Percentiles rank a stretch among this genome's conserved stretches.
Evolutionary conservation across 1,139 yeast species (phyloP).

Genomic region (Petasospora rhodanensis): DNA sequence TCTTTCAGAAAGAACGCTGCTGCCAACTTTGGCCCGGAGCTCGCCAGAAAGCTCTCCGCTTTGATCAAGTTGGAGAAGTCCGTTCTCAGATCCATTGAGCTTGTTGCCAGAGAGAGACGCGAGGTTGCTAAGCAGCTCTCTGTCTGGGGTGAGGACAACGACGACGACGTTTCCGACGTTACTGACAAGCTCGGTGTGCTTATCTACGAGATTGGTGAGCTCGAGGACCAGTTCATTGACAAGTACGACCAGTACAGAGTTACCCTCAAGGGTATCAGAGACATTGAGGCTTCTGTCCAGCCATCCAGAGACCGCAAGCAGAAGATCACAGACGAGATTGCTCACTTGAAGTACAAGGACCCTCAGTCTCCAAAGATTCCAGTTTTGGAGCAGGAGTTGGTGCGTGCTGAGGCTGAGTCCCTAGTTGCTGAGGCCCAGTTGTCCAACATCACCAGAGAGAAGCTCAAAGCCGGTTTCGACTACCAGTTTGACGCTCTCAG

Average conservation of each 20-base stretch:
- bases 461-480: slow-evolving; percentile 78
- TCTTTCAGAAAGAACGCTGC: slow-evolving; percentile 68
- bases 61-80: slow-evolving; percentile 80
- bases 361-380: slow-evolving; percentile 80
- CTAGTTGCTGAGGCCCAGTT: slow-evolving; percentile 89
- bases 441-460: slow-evolving; percentile 82
- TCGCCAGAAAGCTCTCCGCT: slow-evolving; percentile 70
- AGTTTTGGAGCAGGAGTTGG: slow-evolving; percentile 81
- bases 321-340: slow-evolving; percentile 80
- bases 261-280: slow-evolving; percentile 74
- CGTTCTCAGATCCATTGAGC: slow-evolving; percentile 73
- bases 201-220: slow-evolving; percentile 77
- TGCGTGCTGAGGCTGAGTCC: slow-evolving; percentile 87
- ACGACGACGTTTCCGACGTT: slow-evolving; percentile 79
- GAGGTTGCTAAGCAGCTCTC: slow-evolving; percentile 82
- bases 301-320: slow-evolving; percentile 85
- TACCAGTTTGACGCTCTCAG: slow-evolving; percentile 80
- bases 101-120: slow-evolving; percentile 73
- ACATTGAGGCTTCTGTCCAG: slow-evolving; percentile 83
- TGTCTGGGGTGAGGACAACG: slow-evolving; percentile 81
- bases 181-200: slow-evolving; percentile 84
- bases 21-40: slow-evolving; percentile 73
- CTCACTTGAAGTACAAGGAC: slow-evolving; percentile 76
- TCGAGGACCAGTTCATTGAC: slow-evolving; percentile 84
- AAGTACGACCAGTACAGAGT: slow-evolving; percentile 83